Evolutionary conservation across 768 basidiomycete species (phyloP).

Genomic region (Termitomyces sp.): DNA sequence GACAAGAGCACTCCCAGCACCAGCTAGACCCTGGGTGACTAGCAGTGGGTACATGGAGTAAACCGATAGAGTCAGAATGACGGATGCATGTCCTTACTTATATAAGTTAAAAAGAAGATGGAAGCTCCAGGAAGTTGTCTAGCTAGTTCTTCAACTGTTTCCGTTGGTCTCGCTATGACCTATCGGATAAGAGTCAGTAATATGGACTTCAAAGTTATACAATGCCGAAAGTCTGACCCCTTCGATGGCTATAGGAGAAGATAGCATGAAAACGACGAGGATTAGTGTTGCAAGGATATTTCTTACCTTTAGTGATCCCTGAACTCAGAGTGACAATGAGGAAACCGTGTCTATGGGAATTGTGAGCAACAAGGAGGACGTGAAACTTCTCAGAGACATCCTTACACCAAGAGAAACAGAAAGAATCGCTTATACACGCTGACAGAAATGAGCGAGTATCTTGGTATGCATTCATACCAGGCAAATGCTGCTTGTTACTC

Average conservation of each 20-base stretch:
- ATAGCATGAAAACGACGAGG: neutral
- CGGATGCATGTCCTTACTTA: conserved; percentile 30
- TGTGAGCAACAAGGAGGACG: neutral
- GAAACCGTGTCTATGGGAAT: neutral
- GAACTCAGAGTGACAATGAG: conserved; percentile 5
- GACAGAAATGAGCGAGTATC: conserved; percentile 64
- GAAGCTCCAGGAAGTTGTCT: conserved; percentile 53
- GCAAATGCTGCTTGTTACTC: conserved; percentile 54
- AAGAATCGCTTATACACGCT: conserved; percentile 74
- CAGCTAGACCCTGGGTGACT: conserved; percentile 54
- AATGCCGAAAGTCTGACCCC: neutral
- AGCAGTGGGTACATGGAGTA: neutral
- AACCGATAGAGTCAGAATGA: neutral
- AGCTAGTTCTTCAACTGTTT: conserved; percentile 44
- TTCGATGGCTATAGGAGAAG: neutral
- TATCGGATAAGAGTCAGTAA: conserved; percentile 11
- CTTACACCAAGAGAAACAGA: conserved; percentile 59
- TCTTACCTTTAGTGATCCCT: neutral
- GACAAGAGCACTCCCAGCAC: conserved; percentile 50
- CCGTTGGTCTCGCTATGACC: conserved; percentile 43
- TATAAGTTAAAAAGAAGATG: conserved; percentile 65
- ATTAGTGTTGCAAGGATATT: neutral
- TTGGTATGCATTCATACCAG: conserved; percentile 70
- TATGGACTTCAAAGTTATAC: neutral
- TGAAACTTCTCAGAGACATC: neutral